Percentiles rank a stretch among this genome's conserved stretches.
phyloP scores from a whole-genome alignment of 192 early-diverging fungal genomes.

The Kappamyces sp. region DNA sequence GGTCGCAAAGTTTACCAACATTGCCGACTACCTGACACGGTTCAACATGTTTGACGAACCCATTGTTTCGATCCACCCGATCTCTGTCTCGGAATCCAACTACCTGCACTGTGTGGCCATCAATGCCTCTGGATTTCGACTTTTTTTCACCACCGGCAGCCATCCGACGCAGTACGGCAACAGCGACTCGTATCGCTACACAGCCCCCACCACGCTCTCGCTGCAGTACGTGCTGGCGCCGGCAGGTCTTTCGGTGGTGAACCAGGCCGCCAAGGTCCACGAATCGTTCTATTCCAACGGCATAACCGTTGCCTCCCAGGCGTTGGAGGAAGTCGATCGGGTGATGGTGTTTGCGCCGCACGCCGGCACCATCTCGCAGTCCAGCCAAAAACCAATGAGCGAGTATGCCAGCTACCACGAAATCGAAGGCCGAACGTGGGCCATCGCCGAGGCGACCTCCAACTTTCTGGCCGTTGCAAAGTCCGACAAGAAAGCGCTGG shows the following conservation, averaged over 20 bases:
- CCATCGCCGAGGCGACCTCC: constrained; percentile 56
- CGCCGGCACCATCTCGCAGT: constrained; percentile 37
- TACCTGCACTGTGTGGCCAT: constrained; percentile 68
- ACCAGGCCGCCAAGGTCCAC: constrained; percentile 48
- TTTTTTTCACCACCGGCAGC: constrained; percentile 55
- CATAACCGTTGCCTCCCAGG: constrained; percentile 58
- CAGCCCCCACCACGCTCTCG: constrained; percentile 3
- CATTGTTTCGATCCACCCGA: constrained; percentile 69
- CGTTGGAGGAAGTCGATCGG: constrained; percentile 65
- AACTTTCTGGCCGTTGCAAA: constrained; percentile 14
- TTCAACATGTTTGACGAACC: constrained; percentile 48
- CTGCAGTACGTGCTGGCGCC: not conserved
- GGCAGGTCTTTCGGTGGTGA: not conserved
- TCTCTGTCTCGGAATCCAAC: constrained; percentile 59
- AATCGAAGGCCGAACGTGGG: constrained; percentile 78
- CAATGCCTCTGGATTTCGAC: constrained; percentile 66
- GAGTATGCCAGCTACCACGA: constrained; percentile 26
- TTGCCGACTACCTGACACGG: constrained; percentile 38
- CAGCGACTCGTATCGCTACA: constrained; percentile 7
- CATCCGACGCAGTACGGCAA: not conserved
- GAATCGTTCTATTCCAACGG: constrained; percentile 63
- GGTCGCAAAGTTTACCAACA: constrained; percentile 21
- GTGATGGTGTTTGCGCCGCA: constrained; percentile 60
- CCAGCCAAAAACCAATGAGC: constrained; percentile 18
- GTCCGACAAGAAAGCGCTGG: constrained; percentile 15